These are phyloP conservation scores for Scutellaria barbata DNA, from an alignment of 257 asterid species.

Conservation along the genomic window DNA sequence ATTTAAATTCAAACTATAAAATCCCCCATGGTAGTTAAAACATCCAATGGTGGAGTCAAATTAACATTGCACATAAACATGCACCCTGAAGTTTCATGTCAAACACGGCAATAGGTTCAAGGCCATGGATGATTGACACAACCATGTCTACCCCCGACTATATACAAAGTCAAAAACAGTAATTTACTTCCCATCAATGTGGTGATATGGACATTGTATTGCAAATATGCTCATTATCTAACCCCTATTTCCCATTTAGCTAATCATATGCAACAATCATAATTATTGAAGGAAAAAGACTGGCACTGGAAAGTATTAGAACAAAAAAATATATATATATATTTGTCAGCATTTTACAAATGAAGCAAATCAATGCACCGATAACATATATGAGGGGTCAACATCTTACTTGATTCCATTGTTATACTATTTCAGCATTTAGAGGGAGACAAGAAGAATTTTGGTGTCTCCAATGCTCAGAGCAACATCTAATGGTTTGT, in stretches of 20 bases:
- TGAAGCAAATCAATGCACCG: too few species aligned
- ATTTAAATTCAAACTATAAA: neutral
- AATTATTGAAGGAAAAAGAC: too few species aligned
- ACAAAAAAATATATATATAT: too few species aligned
- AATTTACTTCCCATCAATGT: neutral
- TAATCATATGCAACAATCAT: too few species aligned
- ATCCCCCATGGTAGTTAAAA: neutral
- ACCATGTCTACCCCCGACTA: neutral
- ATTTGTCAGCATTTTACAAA: too few species aligned
- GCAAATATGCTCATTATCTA: neutral
- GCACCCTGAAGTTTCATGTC: constrained; percentile 5
- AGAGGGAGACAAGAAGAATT: neutral
- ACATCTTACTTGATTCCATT: neutral
- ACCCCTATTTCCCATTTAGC: neutral
- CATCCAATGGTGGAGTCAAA: neutral
- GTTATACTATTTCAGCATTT: constrained; percentile 1
- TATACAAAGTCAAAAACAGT: neutral
- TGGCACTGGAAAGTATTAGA: too few species aligned
- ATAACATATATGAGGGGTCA: neutral
- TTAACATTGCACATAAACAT: neutral
- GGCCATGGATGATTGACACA: constrained; percentile 22
- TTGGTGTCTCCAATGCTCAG: neutral
- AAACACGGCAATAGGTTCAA: constrained; percentile 19
- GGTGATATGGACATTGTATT: neutral
- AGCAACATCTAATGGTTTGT: neutral